Conservation (phyloP, 148 eudicot species). For the Nyssa sinensis region DNA sequence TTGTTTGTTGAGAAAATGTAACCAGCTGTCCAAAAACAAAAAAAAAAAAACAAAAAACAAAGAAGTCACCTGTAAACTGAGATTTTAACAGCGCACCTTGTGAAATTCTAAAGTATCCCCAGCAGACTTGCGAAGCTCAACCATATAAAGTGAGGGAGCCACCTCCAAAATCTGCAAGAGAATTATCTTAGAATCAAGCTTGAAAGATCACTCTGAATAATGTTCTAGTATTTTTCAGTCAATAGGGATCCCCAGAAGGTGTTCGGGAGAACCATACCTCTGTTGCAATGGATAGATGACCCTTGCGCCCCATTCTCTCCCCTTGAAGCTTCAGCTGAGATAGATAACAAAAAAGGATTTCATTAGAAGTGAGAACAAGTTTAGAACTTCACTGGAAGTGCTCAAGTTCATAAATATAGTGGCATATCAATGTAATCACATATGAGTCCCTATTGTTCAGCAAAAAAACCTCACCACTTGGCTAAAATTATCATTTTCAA, state of each 20-base stretch:
- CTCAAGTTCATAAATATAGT: no score
- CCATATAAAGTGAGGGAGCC: constrained; percentile 86
- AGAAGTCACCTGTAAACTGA: neutral
- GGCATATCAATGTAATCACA: no score
- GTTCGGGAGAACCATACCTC: constrained; percentile 47
- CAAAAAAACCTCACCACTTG: no score
- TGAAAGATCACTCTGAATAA: neutral
- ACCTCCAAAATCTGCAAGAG: constrained; percentile 72
- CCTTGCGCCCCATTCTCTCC: constrained; percentile 89
- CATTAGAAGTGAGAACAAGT: neutral
- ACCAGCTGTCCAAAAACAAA: no score
- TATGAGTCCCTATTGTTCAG: no score
- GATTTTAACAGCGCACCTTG: constrained; percentile 44
- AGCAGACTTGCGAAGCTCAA: constrained; percentile 75
- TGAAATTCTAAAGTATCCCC: constrained; percentile 94
- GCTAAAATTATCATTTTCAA: no score
- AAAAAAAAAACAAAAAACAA: no score
- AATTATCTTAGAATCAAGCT: neutral
- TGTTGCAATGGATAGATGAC: constrained; percentile 79
- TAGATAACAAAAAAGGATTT: neutral
- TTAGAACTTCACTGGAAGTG: no score
- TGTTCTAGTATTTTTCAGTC: neutral
- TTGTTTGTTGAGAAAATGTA: no score
- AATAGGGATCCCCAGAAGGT: neutral
- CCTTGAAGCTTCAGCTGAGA: constrained; percentile 85